Evolutionary conservation across 176 grass and related monocot species (phyloP).

Genomic region (Elaeis guineensis): DNA sequence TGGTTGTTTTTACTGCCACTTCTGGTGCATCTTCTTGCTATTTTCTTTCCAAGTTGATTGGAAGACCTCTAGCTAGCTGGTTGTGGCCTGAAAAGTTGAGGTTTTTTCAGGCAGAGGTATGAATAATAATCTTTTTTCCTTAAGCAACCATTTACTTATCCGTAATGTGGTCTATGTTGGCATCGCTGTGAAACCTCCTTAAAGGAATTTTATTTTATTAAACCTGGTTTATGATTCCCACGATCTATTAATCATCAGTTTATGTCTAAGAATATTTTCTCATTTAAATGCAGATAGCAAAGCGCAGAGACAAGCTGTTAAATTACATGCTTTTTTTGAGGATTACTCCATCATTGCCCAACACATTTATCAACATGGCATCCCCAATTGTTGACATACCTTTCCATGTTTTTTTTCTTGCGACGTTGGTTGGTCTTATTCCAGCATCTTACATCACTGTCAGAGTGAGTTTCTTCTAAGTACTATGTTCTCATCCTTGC

Average conservation of each 20-base stretch:
- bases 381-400: constrained; percentile 98
- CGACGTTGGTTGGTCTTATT: constrained; percentile 77
- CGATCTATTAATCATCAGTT: neutral
- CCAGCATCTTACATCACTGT: constrained; percentile 98
- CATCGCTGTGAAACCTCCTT: too few relatives aligned
- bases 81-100: constrained; percentile 89
- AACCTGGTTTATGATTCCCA: neutral
- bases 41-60: constrained; percentile 93
- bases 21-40: constrained; percentile 89
- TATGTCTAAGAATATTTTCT: constrained; percentile 19
- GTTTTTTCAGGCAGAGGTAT: constrained; percentile 94
- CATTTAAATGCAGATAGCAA: constrained; percentile 57
- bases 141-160: neutral
- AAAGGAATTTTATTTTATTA: constrained; percentile 9
- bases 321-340: constrained; percentile 99
- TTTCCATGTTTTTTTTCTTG: constrained; percentile 95
- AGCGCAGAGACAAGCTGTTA: constrained; percentile 80
- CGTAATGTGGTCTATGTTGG: neutral
- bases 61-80: constrained; percentile 75
- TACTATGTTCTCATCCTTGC: too few relatives aligned
- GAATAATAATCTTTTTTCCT: constrained; percentile 10
- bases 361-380: constrained; percentile 99
- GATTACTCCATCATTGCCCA: constrained; percentile 96
- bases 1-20: constrained; percentile 90
- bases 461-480: constrained; percentile 42